Percentiles rank a stretch among this genome's conserved stretches.
Conservation (phyloP, 208 protist genomes). For the Wallacemonas sp. region DNA sequence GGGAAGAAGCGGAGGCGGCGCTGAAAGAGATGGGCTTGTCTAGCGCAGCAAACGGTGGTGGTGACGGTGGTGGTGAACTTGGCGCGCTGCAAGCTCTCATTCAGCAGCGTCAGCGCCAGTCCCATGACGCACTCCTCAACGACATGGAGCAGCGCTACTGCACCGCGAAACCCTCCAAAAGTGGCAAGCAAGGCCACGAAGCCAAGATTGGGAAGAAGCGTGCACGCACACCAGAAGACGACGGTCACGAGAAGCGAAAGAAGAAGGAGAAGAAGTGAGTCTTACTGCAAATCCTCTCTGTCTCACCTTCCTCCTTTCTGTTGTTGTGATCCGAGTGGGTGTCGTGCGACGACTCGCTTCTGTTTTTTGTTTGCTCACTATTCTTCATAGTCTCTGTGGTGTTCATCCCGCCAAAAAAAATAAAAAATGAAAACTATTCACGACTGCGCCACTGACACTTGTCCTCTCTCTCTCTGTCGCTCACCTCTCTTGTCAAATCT, state of each 20-base stretch:
- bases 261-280: slow-evolving; percentile 14
- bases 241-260: slow-evolving; percentile 9
- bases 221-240: slow-evolving; percentile 17
- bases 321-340: slow-evolving; percentile 1
- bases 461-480: too few relatives aligned
- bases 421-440: too few relatives aligned
- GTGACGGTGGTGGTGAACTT: slow-evolving; percentile 18
- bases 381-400: too few relatives aligned
- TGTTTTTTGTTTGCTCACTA: too few relatives aligned
- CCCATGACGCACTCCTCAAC: slow-evolving; percentile 63
- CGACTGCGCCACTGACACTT: too few relatives aligned
- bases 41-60: neutral
- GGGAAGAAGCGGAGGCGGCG: slow-evolving; percentile 59
- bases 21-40: slow-evolving; percentile 59
- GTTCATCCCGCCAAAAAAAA: too few relatives aligned
- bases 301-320: neutral
- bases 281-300: too few relatives aligned
- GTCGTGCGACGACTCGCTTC: too few relatives aligned
- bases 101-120: slow-evolving; percentile 49
- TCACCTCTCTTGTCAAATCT: too few relatives aligned
- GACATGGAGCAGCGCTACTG: slow-evolving; percentile 72
- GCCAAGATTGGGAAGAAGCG: slow-evolving; percentile 10
- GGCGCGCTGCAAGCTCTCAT: slow-evolving; percentile 70
- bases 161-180: slow-evolving; percentile 20
- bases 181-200: neutral